Evolutionary conservation across 495 filamentous ascomycete genomes (phyloP), one percentile per base, ranked within the genome.

Genomic region (Lasiosphaeriaceae sp.): DNA sequence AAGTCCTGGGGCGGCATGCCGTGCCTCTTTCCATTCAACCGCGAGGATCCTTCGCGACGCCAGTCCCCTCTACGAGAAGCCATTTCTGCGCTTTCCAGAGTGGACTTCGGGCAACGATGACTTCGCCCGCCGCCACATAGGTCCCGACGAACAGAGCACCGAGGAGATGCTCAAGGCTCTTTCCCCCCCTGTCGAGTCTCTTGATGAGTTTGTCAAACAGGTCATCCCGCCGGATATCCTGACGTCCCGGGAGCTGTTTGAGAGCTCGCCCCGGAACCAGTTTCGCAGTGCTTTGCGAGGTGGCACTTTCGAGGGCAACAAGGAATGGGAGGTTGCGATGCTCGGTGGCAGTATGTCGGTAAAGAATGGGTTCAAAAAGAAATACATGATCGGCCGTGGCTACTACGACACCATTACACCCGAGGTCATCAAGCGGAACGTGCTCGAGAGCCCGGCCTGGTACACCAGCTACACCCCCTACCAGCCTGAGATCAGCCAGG

Each of bases 381-480:
- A 82, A 64, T 86, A 77, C 62, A 91, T 93, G 59, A 90, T 97
- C 62, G 94, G 94, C 3, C 85, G 80, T 47, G 94, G 94, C 43
- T 98, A 97, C 79, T 87, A 90, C 54, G 88, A 85, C 14, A 93
- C 94, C 39, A 82, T 85, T 61, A 87, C 90, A 1, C 94, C 94
- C 17, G 87, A 90, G 52, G 94, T 97, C 31, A 96, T 98, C 67
- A 90, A 95, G 74, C 81, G 94, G 64, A 98, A 98, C 69, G 81
- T 97, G 9, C 77, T 98, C 29, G 93, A 98, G 79, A 90, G 85
- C 64, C 94, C 94, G 1, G 95, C 86, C 16, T 98, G 94, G 94
- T 98, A 98, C 73, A 98, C 94, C 41, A 97, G 92, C 70, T 98
- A 98, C 68, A 97, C 94, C 0, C 94, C 94, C 23, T 98, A 98